Evolutionary conservation across 23 red algal species (phyloP), one percentile per base, ranked within the genome.

Genomic region (Gracilaria gracilis): DNA sequence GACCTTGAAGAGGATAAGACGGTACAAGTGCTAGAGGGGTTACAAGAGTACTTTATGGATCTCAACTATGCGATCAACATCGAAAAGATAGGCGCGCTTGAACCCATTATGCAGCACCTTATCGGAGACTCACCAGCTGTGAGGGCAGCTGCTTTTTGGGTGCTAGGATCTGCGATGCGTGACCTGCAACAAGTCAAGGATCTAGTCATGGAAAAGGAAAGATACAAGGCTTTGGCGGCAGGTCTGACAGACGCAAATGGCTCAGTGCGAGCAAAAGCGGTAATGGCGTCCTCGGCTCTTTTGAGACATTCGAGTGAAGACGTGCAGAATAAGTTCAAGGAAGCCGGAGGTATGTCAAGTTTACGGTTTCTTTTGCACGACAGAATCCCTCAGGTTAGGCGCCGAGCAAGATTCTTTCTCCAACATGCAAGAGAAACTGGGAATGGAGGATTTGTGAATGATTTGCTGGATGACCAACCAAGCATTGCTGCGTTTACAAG

Each of bases 21-120:
- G 13, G 82, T 83, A 0, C 80, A 78, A 21, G 81, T 80, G 51
- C 17, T 96, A 29, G 69, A 91, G 29, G 81, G 49, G 3, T 36
- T 96, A 5, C 80, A 96, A 79, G 94, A 96, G 44, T 92, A 88
- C 67, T 82, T 88, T 39, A 58, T 73, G 54, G 94, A 96, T 69
- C 76, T 91, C 24, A 91, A 96, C 57, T 96, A 81, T 28, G 94
- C 94, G 5, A 67, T 91, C 33, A 96, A 96, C 44, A 82, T 96
- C 50, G 82, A 88, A 9, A 96, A 96, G 61, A 39, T 92, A 23
- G 86, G 86, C 14, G 87, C 88, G 67, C 81, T 96, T 23, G 75
- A 93, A 28, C 81, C 94, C 28, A 59, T 90, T 66, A 48, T 95
- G 40, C 46, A 87, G 15, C 49, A 32, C 33, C 61, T 85, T 27